phyloP scores from a whole-genome alignment of 2,329 filamentous ascomycete genomes.

The Elsinoe necatrix region DNA sequence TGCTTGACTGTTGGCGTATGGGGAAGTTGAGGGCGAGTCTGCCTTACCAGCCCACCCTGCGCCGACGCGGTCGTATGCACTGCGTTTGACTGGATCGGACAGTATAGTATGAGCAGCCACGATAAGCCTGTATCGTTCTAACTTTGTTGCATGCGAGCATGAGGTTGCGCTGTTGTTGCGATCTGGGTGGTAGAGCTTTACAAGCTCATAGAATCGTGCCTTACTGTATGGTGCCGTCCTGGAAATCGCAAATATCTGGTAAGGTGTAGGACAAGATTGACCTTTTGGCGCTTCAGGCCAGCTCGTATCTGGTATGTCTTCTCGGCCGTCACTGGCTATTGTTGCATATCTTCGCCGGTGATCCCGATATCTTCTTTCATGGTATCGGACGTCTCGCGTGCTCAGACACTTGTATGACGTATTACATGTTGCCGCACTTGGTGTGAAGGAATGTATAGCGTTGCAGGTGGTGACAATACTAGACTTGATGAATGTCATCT shows the following conservation, averaged over 20 bases:
- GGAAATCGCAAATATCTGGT: conserved; percentile 69
- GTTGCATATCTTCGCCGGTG: conserved; percentile 25
- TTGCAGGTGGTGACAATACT: conserved; percentile 5
- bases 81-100: conserved; percentile 67
- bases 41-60: conserved; percentile 62
- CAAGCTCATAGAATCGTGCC: conserved; percentile 75
- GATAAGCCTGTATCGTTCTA: conserved; percentile 86
- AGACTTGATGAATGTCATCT: conserved; percentile 8
- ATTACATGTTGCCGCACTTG: conserved; percentile 5
- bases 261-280: conserved; percentile 60
- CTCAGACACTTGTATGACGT: conserved; percentile 15
- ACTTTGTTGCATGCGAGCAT: conserved; percentile 50
- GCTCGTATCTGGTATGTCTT: conserved; percentile 19
- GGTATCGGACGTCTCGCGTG: conserved; percentile 14
- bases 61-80: conserved; percentile 73
- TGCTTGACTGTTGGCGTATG: conserved; percentile 24
- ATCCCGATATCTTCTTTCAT: not conserved
- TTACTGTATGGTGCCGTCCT: conserved; percentile 68
- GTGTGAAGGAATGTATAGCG: conserved; percentile 6
- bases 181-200: conserved; percentile 95
- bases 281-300: conserved; percentile 32
- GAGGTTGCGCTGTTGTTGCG: conserved; percentile 34
- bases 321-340: conserved; percentile 22
- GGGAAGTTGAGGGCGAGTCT: conserved; percentile 23
- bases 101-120: conserved; percentile 83